Percentiles rank a stretch among this genome's conserved stretches.
These are phyloP conservation scores for Xylariomycetidae sp. DNA, from an alignment of 2,329 filamentous ascomycete species.

Conservation along the genomic window DNA sequence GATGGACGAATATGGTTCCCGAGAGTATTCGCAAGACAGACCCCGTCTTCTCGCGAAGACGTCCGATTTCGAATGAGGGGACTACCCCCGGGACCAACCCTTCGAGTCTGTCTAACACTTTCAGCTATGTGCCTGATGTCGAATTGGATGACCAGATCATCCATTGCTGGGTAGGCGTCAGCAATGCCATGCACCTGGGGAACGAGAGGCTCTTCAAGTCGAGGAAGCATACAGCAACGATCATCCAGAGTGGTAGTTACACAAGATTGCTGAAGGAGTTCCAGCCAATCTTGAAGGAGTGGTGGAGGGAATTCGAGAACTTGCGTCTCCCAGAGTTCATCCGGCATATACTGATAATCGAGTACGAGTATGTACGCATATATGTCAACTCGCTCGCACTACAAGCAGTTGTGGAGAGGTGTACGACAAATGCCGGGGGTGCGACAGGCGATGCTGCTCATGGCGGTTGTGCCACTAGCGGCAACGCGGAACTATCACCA, in stretches of 20 bases:
- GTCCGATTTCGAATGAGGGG: conserved; percentile 48
- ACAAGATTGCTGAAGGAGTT: conserved; percentile 76
- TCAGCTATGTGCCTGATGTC: conserved; percentile 63
- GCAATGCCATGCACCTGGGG: conserved; percentile 83
- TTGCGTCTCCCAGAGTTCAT: conserved; percentile 64
- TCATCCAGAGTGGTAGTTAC: conserved; percentile 84
- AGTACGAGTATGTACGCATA: conserved; percentile 91
- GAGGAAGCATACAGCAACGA: conserved; percentile 78
- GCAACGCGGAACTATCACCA: conserved; percentile 48
- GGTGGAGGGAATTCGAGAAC: conserved; percentile 79
- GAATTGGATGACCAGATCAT: conserved; percentile 66
- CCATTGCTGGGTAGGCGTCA: conserved; percentile 92
- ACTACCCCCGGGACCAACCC: conserved; percentile 57
- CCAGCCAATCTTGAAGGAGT: conserved; percentile 70
- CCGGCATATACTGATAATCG: conserved; percentile 78
- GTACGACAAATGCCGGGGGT: conserved; percentile 65
- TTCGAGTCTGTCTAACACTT: conserved; percentile 51
- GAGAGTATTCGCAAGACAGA: conserved; percentile 56
- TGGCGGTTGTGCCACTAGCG: conserved; percentile 31
- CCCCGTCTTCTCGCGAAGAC: conserved; percentile 48
- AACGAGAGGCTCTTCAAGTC: conserved; percentile 87
- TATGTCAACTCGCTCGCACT: conserved; percentile 93
- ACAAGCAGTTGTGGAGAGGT: conserved; percentile 91
- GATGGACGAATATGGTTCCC: conserved; percentile 91
- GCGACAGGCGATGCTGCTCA: conserved; percentile 33